A percentile compares a stretch with the other conserved stretches of the same genome.
Conservation (phyloP, 1,284 basidiomycete genomes). For the Pascua guehoae region DNA sequence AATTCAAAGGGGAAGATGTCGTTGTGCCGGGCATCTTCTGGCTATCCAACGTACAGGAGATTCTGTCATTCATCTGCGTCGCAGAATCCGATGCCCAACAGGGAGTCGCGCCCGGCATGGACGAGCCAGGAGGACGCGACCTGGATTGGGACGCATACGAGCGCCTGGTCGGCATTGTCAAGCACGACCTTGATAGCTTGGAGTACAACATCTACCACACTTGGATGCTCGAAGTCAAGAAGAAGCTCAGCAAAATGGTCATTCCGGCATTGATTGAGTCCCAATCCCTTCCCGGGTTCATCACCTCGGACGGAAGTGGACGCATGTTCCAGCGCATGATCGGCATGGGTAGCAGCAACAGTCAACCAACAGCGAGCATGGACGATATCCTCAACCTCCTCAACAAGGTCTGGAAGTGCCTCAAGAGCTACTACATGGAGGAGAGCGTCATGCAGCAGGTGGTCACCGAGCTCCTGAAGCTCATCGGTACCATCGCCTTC, state of each 20-base stretch:
- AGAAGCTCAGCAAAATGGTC: conserved; percentile 94
- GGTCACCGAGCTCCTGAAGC: conserved; percentile 89
- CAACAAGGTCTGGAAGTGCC: conserved; percentile 97
- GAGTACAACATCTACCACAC: conserved; percentile 99
- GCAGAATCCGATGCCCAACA: conserved; percentile 98
- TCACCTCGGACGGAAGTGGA: conserved; percentile 83
- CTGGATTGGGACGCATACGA: conserved; percentile 99
- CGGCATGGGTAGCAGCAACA: conserved; percentile 62
- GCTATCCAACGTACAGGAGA: conserved; percentile 99
- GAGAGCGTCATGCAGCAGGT: conserved; percentile 97
- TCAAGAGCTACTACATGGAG: conserved; percentile 99
- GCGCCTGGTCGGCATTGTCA: conserved; percentile 91
- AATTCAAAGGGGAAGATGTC: conserved; percentile 86
- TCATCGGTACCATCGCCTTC: conserved; percentile 96
- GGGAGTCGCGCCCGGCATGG: conserved; percentile 94
- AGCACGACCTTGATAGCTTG: conserved; percentile 95
- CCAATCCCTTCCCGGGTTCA: conserved; percentile 96
- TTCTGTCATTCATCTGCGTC: conserved; percentile 97
- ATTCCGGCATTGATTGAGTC: conserved; percentile 97
- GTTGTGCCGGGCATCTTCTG: conserved; percentile 97
- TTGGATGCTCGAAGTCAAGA: conserved; percentile 99
- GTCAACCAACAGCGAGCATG: conserved; percentile 89
- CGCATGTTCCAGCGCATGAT: conserved; percentile 91
- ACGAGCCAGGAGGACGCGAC: conserved; percentile 85
- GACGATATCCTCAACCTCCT: conserved; percentile 96